A percentile compares a stretch with the other conserved stretches of the same genome.
Conservation (phyloP, 352 stramenopile species). For the Phytophthora chlamydospora region DNA sequence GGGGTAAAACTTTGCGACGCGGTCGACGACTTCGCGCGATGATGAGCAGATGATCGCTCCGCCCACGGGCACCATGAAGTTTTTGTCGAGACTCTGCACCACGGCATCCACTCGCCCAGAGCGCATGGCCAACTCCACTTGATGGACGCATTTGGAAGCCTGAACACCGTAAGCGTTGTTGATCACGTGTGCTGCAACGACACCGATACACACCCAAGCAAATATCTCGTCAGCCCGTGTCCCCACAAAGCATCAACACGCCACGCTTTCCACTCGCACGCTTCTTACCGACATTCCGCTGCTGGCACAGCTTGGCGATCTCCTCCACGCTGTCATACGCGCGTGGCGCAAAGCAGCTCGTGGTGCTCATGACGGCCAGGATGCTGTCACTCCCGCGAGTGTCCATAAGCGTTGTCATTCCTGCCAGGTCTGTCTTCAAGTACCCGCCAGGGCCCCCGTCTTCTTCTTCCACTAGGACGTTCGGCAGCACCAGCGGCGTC, state of each 20-base stretch:
- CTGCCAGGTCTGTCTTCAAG: constrained; percentile 91
- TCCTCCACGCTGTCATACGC: constrained; percentile 94
- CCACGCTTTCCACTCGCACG: neutral
- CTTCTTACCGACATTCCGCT: constrained; percentile 62
- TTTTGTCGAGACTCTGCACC: constrained; percentile 99
- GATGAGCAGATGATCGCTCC: constrained; percentile 87
- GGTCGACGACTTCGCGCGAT: constrained; percentile 75
- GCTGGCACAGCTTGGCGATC: constrained; percentile 91
- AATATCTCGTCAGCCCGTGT: constrained; percentile 9
- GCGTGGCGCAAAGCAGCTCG: constrained; percentile 98
- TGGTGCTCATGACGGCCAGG: constrained; percentile 97
- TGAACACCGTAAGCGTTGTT: constrained; percentile 99
- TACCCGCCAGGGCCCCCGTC: constrained; percentile 43
- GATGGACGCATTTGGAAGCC: constrained; percentile 92
- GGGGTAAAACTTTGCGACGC: constrained; percentile 95
- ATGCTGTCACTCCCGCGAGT: constrained; percentile 68
- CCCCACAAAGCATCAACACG: neutral
- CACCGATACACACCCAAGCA: constrained; percentile 1
- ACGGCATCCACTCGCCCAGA: constrained; percentile 95
- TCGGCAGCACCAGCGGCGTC: constrained; percentile 90
- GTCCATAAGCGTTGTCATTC: constrained; percentile 71
- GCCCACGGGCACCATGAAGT: constrained; percentile 98
- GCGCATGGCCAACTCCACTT: constrained; percentile 91
- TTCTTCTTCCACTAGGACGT: constrained; percentile 71
- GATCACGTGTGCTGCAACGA: constrained; percentile 91